Base-by-base conservation (phyloP, 805 yeast genomes). In the Ogataea polymorpha region DNA sequence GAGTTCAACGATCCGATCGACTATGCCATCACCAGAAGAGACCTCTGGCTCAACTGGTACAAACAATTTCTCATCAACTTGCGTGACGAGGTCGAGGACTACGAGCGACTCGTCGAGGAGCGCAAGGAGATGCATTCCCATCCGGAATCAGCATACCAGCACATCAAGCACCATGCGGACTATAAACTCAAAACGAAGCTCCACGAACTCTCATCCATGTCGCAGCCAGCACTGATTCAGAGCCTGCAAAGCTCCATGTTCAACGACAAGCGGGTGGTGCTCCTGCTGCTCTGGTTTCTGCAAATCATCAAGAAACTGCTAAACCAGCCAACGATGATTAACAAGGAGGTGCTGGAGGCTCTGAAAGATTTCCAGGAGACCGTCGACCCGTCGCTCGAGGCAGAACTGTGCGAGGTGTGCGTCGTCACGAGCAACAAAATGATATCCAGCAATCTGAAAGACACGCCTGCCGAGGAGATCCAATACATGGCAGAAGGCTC, bases 21-120 rank as follows among this genome's bases (percentile, higher is more conserved):
- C 18, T 61, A 55, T 41, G 63, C 68, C 7, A 40, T 58, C 11
- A 53, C 62, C 4, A 46, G 68, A 44, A 50, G 58, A 18, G 62
- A 59, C 29, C 40, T 62, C 14, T 62, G 59, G 59, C 42, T 51
- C 10, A 44, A 51, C 6, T 62, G 66, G 65, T 50, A 56, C 43
- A 37, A 38, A 24, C 53, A 51, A 43, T 49, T 46, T 24, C 45
- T 62, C 9, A 35, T 24, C 5, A 44, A 42, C 2, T 30, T 57
- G 11, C 43, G 47, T 6, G 49, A 42, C 5, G 47, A 53, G 35
- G 32, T 56, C 9, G 12, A 16, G 14, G 53, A 56, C 23, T 39
- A 47, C 23, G 55, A 55, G 40, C 15, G 7, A 3, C 37, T 49
- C n/a, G 13, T 40, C 3, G 21, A 23, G 23, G 46, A 44, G 21